These are phyloP conservation scores for Bryoglossum gracile DNA, from an alignment of 495 filamentous ascomycete genomes.

Conservation along the genomic window DNA sequence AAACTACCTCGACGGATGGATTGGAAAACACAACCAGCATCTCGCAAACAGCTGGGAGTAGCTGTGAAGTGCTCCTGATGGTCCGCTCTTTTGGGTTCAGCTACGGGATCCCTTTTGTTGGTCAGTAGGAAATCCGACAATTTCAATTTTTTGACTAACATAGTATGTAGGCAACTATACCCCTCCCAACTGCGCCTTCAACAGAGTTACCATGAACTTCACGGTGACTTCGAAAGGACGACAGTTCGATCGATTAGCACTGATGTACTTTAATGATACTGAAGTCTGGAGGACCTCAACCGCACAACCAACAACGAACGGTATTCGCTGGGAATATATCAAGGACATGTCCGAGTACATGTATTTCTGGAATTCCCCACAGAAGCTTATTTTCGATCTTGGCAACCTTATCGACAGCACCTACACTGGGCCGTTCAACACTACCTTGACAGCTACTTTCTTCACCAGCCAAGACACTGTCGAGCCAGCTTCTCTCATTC, in stretches of 20 bases:
- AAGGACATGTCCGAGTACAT: conserved; percentile 80
- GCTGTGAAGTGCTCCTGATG: conserved; percentile 57
- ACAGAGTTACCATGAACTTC: conserved; percentile 73
- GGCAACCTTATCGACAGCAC: conserved; percentile 33
- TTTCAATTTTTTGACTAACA: conserved; percentile 2
- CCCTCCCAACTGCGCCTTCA: conserved; percentile 67
- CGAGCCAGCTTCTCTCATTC: conserved; percentile 55
- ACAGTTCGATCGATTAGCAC: conserved; percentile 74
- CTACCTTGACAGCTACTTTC: conserved; percentile 73
- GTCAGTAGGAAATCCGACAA: conserved; percentile 34
- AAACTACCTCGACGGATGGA: conserved; percentile 34
- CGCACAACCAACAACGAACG: conserved; percentile 65
- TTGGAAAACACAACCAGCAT: conserved; percentile 20
- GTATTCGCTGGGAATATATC: conserved; percentile 67
- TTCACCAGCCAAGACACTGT: conserved; percentile 40
- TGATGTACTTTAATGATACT: conserved; percentile 73
- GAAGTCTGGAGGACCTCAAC: conserved; percentile 86
- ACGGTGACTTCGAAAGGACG: conserved; percentile 66
- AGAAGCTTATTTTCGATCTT: conserved; percentile 30
- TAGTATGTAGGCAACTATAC: conserved; percentile 49
- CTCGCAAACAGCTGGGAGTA: conserved; percentile 10
- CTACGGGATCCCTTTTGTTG: conserved; percentile 74
- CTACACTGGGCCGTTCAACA: conserved; percentile 76
- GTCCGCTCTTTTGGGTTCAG: conserved; percentile 66
- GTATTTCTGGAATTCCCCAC: conserved; percentile 49